Percentiles rank a stretch among this genome's conserved stretches.
These are phyloP conservation scores for Cunninghamia lanceolata DNA, from an alignment of 75 land plant species.

Conservation along the genomic window DNA sequence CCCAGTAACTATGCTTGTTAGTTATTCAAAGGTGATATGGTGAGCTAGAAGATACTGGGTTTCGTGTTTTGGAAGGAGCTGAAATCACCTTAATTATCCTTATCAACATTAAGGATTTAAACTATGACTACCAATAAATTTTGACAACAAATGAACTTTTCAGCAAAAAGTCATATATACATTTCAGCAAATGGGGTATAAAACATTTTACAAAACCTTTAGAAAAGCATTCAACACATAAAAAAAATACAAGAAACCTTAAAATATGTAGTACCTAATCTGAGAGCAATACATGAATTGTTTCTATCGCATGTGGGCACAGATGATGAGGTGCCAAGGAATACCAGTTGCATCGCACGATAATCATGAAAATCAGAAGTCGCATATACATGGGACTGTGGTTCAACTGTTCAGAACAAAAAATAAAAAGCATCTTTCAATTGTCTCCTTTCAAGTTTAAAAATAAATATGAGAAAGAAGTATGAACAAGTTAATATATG, in stretches of 20 bases:
- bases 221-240: not conserved
- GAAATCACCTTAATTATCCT: not conserved
- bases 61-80: not conserved
- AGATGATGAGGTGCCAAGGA: slow-evolving; percentile 45
- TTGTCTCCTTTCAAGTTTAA: not conserved
- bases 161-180: not conserved
- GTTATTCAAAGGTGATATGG: not conserved
- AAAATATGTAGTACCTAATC: slow-evolving; percentile 27
- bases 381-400: not conserved
- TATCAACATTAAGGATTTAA: not conserved
- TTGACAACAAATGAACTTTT: not conserved
- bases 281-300: slow-evolving; percentile 38
- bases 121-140: not conserved
- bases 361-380: slow-evolving; percentile 26
- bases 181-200: not conserved
- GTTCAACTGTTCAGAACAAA: not conserved
- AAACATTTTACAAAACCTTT: not conserved
- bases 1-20: not conserved
- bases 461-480: not conserved
- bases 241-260: not conserved
- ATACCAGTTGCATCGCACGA: slow-evolving; percentile 41
- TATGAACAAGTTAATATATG: not conserved
- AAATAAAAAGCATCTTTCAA: not conserved
- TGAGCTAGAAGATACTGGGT: not conserved
- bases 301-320: slow-evolving; percentile 34